Conservation (phyloP, 805 yeast species). For the Wickerhamomyces ciferrii region DNA sequence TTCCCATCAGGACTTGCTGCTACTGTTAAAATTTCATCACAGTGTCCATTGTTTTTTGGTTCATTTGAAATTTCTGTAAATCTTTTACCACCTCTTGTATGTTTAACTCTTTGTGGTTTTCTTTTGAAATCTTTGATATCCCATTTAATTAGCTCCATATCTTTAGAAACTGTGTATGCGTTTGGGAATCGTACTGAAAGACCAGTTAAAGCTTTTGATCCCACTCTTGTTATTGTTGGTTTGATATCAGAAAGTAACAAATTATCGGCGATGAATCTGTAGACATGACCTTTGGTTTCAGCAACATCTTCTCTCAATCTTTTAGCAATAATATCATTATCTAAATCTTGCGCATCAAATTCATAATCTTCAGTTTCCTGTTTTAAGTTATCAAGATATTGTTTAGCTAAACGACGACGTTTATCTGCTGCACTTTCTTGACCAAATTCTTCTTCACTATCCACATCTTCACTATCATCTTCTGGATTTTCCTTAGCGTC, state of each 20-base stretch:
- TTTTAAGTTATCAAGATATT: conserved; percentile 77
- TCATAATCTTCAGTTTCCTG: conserved; percentile 45
- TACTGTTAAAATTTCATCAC: conserved; percentile 67
- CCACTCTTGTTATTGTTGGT: conserved; percentile 48
- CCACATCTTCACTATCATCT: conserved; percentile 36
- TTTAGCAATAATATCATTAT: conserved; percentile 75
- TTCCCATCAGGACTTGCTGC: conserved; percentile 87
- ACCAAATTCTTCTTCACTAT: conserved; percentile 68
- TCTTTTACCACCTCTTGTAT: conserved; percentile 56
- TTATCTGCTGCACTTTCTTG: conserved; percentile 87
- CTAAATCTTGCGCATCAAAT: conserved; percentile 89
- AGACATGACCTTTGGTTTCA: conserved; percentile 80
- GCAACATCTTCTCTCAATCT: conserved; percentile 87
- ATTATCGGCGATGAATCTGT: conserved; percentile 55
- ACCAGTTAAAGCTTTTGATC: conserved; percentile 50
- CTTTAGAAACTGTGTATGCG: conserved; percentile 80
- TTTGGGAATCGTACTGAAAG: conserved; percentile 33
- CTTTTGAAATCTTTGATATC: conserved; percentile 47
- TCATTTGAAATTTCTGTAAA: conserved; percentile 35
- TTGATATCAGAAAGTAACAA: conserved; percentile 36
- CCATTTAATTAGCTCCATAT: conserved; percentile 77
- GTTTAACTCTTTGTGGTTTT: conserved; percentile 64
- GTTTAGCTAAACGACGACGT: conserved; percentile 90
- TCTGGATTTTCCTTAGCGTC: conserved; percentile 25
- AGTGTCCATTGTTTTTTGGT: conserved; percentile 64